Percentiles rank a stretch among this genome's conserved stretches.
Evolutionary conservation across 768 basidiomycete species (phyloP).

Genomic region (Asterophora parasitica): DNA sequence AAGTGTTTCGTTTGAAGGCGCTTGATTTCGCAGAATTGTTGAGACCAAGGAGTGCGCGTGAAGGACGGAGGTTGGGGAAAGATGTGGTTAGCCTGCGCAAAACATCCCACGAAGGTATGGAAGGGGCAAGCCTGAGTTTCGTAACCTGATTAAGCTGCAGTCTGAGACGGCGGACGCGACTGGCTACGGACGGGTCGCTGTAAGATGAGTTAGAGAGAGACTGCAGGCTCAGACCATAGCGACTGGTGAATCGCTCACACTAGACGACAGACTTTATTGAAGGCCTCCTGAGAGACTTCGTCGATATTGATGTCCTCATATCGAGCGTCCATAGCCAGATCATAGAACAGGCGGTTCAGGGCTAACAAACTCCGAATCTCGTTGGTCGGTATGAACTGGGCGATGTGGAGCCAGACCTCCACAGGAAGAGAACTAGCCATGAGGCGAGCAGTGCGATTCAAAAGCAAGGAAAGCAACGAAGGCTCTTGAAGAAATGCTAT

Average conservation of each 20-base stretch:
- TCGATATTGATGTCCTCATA: constrained; percentile 24
- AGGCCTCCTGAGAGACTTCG: constrained; percentile 16
- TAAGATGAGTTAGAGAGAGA: background rate
- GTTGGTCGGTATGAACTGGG: constrained; percentile 24
- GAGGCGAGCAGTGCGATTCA: too few species aligned
- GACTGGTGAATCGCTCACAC: constrained; percentile 12
- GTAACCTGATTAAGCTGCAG: constrained; percentile 12
- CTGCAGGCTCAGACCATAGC: too few species aligned
- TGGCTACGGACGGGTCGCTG: constrained; percentile 20
- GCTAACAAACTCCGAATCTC: constrained; percentile 20
- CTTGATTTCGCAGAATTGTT: background rate
- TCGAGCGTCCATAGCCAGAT: constrained; percentile 26
- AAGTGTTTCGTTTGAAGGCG: constrained; percentile 2
- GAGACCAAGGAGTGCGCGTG: constrained; percentile 11
- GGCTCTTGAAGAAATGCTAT: too few species aligned
- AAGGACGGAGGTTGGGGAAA: constrained; percentile 2
- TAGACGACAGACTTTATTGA: constrained; percentile 16
- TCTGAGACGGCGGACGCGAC: constrained; percentile 14
- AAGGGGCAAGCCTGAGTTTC: background rate
- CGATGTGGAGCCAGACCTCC: constrained; percentile 30
- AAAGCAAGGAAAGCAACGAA: too few species aligned
- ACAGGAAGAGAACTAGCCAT: constrained; percentile 23
- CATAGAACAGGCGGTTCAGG: constrained; percentile 29
- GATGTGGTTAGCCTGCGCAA: constrained; percentile 1
- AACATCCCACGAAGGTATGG: background rate